Conservation (phyloP, 306 rosid genomes). For the Lablab purpureus region DNA sequence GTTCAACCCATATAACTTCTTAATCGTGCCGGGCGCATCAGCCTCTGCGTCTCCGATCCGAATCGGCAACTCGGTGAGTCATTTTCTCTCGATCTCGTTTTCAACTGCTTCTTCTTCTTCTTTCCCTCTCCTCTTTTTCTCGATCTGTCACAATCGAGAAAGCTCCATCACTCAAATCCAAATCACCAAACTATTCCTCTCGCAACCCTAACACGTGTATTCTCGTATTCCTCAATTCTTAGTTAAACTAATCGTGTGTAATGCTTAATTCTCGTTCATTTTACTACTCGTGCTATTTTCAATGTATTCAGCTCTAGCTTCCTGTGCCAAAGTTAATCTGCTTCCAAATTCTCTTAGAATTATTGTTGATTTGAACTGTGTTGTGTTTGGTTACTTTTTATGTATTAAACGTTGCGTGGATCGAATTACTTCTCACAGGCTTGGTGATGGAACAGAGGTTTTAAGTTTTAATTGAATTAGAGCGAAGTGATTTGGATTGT, state of each 20-base stretch:
- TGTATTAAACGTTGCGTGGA: background rate
- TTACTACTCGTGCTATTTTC: background rate
- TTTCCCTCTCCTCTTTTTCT: background rate
- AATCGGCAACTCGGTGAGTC: slow-evolving; percentile 46
- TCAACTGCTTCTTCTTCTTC: background rate
- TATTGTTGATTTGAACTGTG: slow-evolving; percentile 29
- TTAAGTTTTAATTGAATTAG: slow-evolving; percentile 36
- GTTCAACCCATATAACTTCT: background rate
- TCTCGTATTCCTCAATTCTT: background rate
- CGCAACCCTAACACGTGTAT: slow-evolving; percentile 37
- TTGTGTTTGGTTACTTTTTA: slow-evolving; percentile 34
- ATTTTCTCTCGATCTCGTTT: slow-evolving; percentile 44
- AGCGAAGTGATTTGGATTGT: slow-evolving; percentile 47
- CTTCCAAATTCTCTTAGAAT: background rate
- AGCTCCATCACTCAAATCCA: background rate
- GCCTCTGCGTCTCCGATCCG: slow-evolving; percentile 50
- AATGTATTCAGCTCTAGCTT: background rate
- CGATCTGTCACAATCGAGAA: slow-evolving; percentile 26
- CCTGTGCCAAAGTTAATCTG: slow-evolving; percentile 13
- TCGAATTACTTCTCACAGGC: slow-evolving; percentile 49
- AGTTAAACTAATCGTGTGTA: slow-evolving; percentile 7
- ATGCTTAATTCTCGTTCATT: background rate
- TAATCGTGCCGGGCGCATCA: slow-evolving; percentile 11
- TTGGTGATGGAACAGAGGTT: slow-evolving; percentile 54
- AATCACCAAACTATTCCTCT: background rate